These are phyloP conservation scores for Annona cherimola DNA, from an alignment of 164 flowering plant species.

Conservation along the genomic window DNA sequence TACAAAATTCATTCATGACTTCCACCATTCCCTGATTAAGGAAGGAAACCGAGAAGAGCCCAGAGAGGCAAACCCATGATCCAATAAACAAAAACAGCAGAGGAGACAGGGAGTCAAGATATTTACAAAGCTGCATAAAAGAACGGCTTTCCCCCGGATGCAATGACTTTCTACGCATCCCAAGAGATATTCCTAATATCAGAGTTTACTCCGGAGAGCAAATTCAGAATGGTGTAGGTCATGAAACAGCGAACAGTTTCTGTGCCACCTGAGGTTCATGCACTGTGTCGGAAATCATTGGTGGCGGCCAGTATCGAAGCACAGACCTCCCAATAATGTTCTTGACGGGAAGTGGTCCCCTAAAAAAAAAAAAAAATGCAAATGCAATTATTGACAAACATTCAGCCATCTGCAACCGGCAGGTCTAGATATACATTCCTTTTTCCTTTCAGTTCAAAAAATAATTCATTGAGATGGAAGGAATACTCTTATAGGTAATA, in stretches of 20 bases:
- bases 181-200: neutral
- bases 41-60: neutral
- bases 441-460: too few species aligned
- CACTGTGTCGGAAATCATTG: conserved; percentile 49
- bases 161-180: neutral
- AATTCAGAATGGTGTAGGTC: conserved; percentile 15
- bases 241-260: conserved; percentile 38
- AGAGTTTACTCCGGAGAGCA: neutral
- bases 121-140: conserved; percentile 8
- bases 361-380: conserved; percentile 24
- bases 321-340: conserved; percentile 88
- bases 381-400: too few species aligned
- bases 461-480: too few species aligned
- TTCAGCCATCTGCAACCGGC: too few species aligned
- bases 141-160: conserved; percentile 4
- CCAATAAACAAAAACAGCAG: neutral
- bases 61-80: neutral
- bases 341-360: conserved; percentile 93
- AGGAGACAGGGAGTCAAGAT: neutral
- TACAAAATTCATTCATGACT: too few species aligned
- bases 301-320: conserved; percentile 90
- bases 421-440: too few species aligned
- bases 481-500: too few species aligned
- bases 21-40: neutral
- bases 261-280: conserved; percentile 25